These are phyloP conservation scores for Paraphoma sp. DNA, from an alignment of 2,329 filamentous ascomycete species.

Conservation along the genomic window DNA sequence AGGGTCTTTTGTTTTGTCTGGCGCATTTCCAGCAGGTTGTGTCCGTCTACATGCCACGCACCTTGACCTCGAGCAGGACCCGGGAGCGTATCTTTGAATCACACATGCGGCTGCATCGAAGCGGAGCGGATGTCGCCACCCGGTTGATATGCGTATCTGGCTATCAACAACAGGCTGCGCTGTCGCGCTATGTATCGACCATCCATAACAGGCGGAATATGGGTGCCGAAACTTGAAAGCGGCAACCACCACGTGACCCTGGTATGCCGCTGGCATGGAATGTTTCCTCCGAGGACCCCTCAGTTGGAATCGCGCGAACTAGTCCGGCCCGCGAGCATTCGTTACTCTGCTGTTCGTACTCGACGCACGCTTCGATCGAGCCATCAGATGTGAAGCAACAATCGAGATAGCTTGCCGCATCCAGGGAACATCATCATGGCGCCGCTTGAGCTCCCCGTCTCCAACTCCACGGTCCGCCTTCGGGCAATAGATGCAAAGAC, in stretches of 20 bases:
- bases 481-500: constrained; percentile 20
- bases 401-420: not conserved
- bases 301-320: not conserved
- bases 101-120: not conserved
- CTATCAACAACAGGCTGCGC: not conserved
- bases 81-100: no score
- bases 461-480: constrained; percentile 6
- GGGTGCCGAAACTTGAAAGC: not conserved
- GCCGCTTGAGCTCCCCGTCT: constrained; percentile 7
- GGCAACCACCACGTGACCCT: not conserved
- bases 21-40: no score
- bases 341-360: no score
- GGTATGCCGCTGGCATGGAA: not conserved
- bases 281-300: not conserved
- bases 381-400: no score
- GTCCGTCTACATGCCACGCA: no score
- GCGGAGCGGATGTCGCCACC: not conserved
- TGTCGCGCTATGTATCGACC: not conserved
- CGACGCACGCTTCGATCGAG: no score
- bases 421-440: constrained; percentile 5
- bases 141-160: not conserved
- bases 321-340: no score
- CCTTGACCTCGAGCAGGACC: no score
- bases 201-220: not conserved
- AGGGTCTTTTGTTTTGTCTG: no score